A percentile compares a stretch with the other conserved stretches of the same genome.
Conservation (phyloP, 2,329 filamentous ascomycete genomes). For the Didymella sp. region DNA sequence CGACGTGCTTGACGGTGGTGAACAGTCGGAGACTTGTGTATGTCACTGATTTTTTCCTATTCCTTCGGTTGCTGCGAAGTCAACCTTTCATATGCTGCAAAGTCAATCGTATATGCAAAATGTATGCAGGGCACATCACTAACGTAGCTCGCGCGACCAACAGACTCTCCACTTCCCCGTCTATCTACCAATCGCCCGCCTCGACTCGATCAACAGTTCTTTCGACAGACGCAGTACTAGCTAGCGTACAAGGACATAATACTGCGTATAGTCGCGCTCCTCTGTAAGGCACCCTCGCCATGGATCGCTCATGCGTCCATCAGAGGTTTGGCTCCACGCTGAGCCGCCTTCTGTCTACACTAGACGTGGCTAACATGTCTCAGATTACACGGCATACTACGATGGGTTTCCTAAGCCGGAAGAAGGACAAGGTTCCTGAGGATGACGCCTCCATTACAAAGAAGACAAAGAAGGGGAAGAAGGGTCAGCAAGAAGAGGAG, state of each 20-base stretch:
- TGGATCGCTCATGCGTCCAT: conserved; percentile 1
- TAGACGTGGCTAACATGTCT: conserved; percentile 20
- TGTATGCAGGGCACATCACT: conserved; percentile 24
- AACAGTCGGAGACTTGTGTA: not conserved
- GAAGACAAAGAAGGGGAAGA: conserved; percentile 58
- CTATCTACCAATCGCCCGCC: conserved; percentile 16
- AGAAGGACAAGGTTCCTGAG: conserved; percentile 58
- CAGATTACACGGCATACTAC: conserved; percentile 56
- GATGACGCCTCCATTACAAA: conserved; percentile 39
- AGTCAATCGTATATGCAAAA: conserved; percentile 14
- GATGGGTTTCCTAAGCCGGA: conserved; percentile 80
- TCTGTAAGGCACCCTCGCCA: conserved; percentile 6
- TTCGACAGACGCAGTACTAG: conserved; percentile 6
- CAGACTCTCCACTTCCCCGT: conserved; percentile 18
- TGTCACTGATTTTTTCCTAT: not conserved
- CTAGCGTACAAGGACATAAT: conserved; percentile 21
- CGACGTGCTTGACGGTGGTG: not conserved
- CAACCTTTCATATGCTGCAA: not conserved
- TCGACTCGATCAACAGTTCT: conserved; percentile 14
- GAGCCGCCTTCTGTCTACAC: not conserved
- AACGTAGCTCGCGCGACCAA: conserved; percentile 24
- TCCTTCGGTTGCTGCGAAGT: not conserved
- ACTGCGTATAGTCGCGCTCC: conserved; percentile 13
- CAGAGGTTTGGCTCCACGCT: not conserved
- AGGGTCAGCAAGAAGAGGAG: conserved; percentile 59